These are phyloP conservation scores for Aphanoascus verrucosus DNA, from an alignment of 2,329 filamentous ascomycete genomes.

Conservation along the genomic window DNA sequence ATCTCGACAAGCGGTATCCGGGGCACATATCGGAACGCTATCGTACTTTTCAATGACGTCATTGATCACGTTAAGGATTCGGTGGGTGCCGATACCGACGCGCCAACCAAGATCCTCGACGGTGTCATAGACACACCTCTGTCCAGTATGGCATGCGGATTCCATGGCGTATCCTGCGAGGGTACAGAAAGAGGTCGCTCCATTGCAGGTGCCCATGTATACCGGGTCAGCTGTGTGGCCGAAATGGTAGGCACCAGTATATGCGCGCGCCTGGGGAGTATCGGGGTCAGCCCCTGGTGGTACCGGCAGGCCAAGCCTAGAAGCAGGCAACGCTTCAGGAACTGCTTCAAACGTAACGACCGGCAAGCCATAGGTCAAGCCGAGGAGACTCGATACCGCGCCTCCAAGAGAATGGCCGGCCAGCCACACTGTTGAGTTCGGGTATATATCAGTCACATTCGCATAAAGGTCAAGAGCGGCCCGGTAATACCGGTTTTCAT, in stretches of 20 bases:
- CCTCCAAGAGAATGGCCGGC: constrained; percentile 88
- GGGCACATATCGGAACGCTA: constrained; percentile 61
- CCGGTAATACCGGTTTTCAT: constrained; percentile 85
- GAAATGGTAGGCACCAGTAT: constrained; percentile 78
- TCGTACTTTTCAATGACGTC: constrained; percentile 81
- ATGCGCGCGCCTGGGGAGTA: constrained; percentile 57
- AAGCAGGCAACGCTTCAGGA: constrained; percentile 77
- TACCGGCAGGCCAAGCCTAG: constrained; percentile 70
- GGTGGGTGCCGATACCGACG: constrained; percentile 81
- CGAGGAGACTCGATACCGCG: constrained; percentile 75
- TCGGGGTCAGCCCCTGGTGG: constrained; percentile 67
- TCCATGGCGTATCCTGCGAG: constrained; percentile 91
- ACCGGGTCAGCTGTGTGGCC: constrained; percentile 94
- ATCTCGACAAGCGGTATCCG: constrained; percentile 72
- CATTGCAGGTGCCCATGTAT: constrained; percentile 88
- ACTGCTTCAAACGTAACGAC: constrained; percentile 90
- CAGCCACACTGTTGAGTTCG: constrained; percentile 74
- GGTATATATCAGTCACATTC: constrained; percentile 84
- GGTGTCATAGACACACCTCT: constrained; percentile 83
- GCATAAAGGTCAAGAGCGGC: constrained; percentile 81
- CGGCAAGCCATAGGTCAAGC: constrained; percentile 80
- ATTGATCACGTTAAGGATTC: constrained; percentile 75
- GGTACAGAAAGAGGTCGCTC: constrained; percentile 76
- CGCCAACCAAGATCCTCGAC: constrained; percentile 87
- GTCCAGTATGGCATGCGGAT: constrained; percentile 79